Base-by-base conservation (phyloP, 768 basidiomycete species). In the Leccinum olivaceopallidum region DNA sequence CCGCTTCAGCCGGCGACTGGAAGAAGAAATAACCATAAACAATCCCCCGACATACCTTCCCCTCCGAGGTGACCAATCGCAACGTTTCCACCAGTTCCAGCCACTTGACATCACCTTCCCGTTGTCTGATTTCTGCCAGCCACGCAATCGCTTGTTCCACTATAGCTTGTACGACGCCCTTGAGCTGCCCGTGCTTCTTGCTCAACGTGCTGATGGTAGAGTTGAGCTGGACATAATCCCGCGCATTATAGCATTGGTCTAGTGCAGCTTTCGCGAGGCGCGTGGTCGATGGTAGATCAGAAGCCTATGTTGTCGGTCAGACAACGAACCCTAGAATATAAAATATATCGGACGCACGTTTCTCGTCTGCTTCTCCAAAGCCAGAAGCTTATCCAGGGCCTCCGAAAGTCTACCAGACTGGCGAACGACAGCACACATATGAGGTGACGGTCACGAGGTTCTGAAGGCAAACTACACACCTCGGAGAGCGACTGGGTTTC, bases 141-240 rank as follows among this genome's bases (percentile, higher is more conserved):
- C 92, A 98, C 4, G 77, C 78, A 78, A 95, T 90, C 4, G 85
- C 82, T 61, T 85, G 84, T 69, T 98, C 95, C 10, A 98, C 95
- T 70, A 99, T 89, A n/a, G 87, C 83, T 69, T 95, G 92, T 13
- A 95, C 86, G 2, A 87, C 90, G 54, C 83, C 90, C 73, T 98
- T 95, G 64, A 98, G 80, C 71, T 99, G 97, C 0, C 97, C 96
- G 74, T 98, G 97, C 70, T 98, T 98, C 83, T 97, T 98, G 76
- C 89, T 89, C 65, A 97, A 76, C 18, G 84, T 53, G 36, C 78
- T 81, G 60, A 93, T 81, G 62, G 82, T 87, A 9, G 82, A 79
- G 70, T 95, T 94, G 59, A 95, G 77, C 57, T 85, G 80, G 34
- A 80, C 74, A 70, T 87, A 87, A 69, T 96, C 83, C 60, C 81